Evolutionary conservation across 768 basidiomycete genomes (phyloP).

Genomic region (Suillus americanus): DNA sequence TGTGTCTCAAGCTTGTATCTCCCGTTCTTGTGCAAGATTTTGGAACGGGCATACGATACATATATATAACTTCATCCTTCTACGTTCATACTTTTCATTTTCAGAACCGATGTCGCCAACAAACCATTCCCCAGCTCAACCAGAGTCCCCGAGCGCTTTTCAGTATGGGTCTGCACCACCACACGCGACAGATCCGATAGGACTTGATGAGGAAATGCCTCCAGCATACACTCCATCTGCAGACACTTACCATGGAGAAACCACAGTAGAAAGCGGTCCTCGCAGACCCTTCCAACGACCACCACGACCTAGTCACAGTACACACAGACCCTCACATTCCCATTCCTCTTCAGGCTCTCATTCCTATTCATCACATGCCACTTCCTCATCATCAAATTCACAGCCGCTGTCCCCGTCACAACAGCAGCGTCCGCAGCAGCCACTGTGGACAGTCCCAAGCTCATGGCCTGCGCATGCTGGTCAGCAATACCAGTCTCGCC

Average conservation of each 20-base stretch:
- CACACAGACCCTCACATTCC: conserved; percentile 11
- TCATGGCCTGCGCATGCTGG: conserved; percentile 12
- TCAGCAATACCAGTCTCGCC: conserved; percentile 10
- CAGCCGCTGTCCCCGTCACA: conserved; percentile 12
- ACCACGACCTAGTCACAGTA: conserved; percentile 14
- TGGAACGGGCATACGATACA: not conserved
- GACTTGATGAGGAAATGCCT: conserved; percentile 53
- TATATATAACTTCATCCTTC: not conserved
- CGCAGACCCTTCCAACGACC: conserved; percentile 57
- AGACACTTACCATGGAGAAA: conserved; percentile 54
- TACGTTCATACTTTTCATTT: not conserved
- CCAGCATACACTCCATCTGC: conserved; percentile 70
- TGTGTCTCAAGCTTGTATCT: not conserved
- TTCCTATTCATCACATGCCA: not conserved
- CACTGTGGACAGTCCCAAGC: not conserved
- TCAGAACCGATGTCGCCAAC: not conserved
- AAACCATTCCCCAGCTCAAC: not conserved
- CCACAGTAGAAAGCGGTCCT: conserved; percentile 63
- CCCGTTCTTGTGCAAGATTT: not conserved
- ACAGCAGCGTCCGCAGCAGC: conserved; percentile 17
- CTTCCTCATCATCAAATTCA: conserved; percentile 2
- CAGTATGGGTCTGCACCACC: not conserved
- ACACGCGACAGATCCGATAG: not conserved
- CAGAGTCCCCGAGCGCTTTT: not conserved
- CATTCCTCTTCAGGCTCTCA: conserved; percentile 7